Percentiles rank a stretch among this genome's conserved stretches.
These are phyloP conservation scores for Castanopsis chinensis DNA, from an alignment of 306 rosid genomes.

Conservation along the genomic window DNA sequence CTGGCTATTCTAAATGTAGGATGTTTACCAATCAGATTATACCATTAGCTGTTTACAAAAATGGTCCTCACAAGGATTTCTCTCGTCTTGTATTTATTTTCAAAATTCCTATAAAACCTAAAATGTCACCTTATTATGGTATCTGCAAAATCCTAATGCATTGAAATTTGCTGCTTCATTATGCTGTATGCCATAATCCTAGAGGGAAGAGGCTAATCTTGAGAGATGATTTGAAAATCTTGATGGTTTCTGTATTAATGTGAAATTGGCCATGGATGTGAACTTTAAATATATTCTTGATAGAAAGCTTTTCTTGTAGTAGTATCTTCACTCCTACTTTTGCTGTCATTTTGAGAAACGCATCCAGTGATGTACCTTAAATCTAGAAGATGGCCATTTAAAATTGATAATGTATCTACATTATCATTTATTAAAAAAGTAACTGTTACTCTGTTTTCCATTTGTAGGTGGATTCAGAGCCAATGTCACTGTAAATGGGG, in stretches of 20 bases:
- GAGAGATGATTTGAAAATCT: neutral
- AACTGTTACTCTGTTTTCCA: neutral
- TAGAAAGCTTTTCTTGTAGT: too few relatives aligned
- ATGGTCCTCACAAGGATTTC: neutral
- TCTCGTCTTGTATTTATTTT: neutral
- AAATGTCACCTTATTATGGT: neutral
- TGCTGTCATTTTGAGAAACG: too few relatives aligned
- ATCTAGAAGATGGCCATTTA: too few relatives aligned
- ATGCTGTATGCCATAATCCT: neutral
- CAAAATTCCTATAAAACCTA: neutral
- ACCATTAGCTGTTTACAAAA: neutral
- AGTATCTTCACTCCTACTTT: too few relatives aligned
- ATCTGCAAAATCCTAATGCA: neutral
- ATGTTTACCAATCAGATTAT: neutral
- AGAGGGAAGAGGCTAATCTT: neutral
- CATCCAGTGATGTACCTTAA: too few relatives aligned
- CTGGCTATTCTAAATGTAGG: neutral
- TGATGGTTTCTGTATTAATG: neutral
- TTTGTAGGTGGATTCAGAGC: conserved; percentile 67
- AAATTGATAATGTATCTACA: too few relatives aligned
- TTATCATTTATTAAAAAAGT: neutral
- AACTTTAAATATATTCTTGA: too few relatives aligned
- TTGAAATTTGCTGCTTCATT: neutral
- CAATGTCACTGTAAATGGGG: conserved; percentile 46
- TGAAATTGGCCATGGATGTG: neutral